Evolutionary conservation across 2,329 filamentous ascomycete genomes (phyloP).

Genomic region (Colletotrichum sp.): DNA sequence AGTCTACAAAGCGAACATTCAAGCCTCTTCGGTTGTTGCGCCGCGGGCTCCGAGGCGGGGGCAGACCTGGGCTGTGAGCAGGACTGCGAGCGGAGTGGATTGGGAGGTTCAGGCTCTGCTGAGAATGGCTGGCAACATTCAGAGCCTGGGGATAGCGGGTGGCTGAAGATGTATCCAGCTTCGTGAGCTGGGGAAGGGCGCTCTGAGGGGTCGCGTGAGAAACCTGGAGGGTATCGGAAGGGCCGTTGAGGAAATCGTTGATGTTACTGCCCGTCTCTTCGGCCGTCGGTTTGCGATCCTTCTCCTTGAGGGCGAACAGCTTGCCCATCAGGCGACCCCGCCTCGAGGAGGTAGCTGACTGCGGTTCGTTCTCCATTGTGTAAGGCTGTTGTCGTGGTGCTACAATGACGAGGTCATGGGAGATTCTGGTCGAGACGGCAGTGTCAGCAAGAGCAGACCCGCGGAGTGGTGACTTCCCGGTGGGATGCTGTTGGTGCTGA

Average conservation of each 20-base stretch:
- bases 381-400: conserved; percentile 20
- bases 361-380: conserved; percentile 51
- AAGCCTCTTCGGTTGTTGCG: conserved; percentile 69
- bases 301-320: conserved; percentile 59
- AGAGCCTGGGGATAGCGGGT: conserved; percentile 61
- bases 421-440: background rate
- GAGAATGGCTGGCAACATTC: conserved; percentile 45
- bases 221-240: conserved; percentile 60
- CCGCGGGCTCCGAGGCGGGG: conserved; percentile 42
- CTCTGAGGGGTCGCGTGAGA: conserved; percentile 51
- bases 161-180: conserved; percentile 60
- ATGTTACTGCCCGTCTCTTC: conserved; percentile 50
- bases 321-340: conserved; percentile 68
- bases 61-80: conserved; percentile 9
- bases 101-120: conserved; percentile 50
- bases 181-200: conserved; percentile 49
- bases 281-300: conserved; percentile 43
- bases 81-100: conserved; percentile 47
- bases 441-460: background rate
- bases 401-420: conserved; percentile 11
- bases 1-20: conserved; percentile 75
- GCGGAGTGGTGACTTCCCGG: background rate
- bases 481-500: background rate
- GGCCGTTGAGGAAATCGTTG: conserved; percentile 64
- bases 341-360: conserved; percentile 42